Evolutionary conservation across 83 land plant species (phyloP), one percentile per base, ranked within the genome.

Genomic region (Isoetes engelmannii): DNA sequence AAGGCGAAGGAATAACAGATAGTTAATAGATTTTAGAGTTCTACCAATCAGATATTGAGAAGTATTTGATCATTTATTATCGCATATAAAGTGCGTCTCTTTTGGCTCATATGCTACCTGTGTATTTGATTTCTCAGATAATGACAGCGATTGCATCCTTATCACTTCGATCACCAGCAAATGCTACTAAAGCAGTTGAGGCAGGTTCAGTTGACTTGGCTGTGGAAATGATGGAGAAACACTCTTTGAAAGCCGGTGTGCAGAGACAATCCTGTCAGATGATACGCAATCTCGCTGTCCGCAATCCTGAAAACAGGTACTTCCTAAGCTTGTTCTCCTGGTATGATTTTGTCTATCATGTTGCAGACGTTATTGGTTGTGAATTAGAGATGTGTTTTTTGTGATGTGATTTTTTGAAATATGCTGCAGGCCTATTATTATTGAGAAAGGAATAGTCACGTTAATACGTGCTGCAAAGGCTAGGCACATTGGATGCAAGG

Each of bases 221-320:
- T 6, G 79, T 77, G 13, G 85, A 84, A 79, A 75, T 87, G 61
- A 93, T 93, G 92, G 76, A 76, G 43, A 79, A 73, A 50, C 90
- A 87, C 65, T 81, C 88, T 17, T 21, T 67, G 15, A 82, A 90
- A 7, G 67, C 73, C 19, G 80, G 75, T 54, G 50, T 93, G 83
- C 96, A 89, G 54, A 88, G 80, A 68, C 95, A 86, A 61, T 73
- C 90, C 45, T 90, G 98, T 73, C 74, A 84, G 47, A 87, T 93
- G 92, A 78, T 93, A 18, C 85, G 98, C 21, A 93, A 93, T 74
- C 85, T 93, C 47, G 92, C 83, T 4, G 96, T 73, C 45, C 84
- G 96, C 48, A 93, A 86, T 67, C 90, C 90, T 37, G 98, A 93
- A 61, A 90, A 85, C 85, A 87, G 98, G 98, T 71, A 72, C 2